phyloP scores from a whole-genome alignment of 768 basidiomycete species.

The Agaricus sinodeliciosus region DNA sequence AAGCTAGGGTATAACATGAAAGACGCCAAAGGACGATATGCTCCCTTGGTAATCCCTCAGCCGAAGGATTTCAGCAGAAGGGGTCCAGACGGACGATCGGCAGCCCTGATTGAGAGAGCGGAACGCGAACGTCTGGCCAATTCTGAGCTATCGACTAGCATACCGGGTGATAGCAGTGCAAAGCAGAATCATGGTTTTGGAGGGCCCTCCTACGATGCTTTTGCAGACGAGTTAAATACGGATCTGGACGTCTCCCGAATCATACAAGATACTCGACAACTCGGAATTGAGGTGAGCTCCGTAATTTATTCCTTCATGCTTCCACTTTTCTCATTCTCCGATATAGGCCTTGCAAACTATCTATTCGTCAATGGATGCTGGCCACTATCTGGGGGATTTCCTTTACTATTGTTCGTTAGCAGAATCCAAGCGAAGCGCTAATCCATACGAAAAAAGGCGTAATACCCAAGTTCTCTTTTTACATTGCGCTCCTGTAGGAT shows the following conservation, averaged over 20 bases:
- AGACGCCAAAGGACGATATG: slow-evolving; percentile 52
- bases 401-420: slow-evolving; percentile 73
- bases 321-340: slow-evolving; percentile 2
- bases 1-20: slow-evolving; percentile 66
- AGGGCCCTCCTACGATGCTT: slow-evolving; percentile 43
- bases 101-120: slow-evolving; percentile 20
- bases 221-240: slow-evolving; percentile 51
- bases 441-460: slow-evolving; percentile 7
- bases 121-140: slow-evolving; percentile 14
- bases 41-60: slow-evolving; percentile 38
- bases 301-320: neutral
- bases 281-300: slow-evolving; percentile 39
- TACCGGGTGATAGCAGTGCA: slow-evolving; percentile 5
- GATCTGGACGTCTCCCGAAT: slow-evolving; percentile 54
- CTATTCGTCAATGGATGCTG: slow-evolving; percentile 69
- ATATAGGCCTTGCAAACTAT: slow-evolving; percentile 40
- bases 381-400: slow-evolving; percentile 73
- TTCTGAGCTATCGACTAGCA: slow-evolving; percentile 6
- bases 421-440: slow-evolving; percentile 47
- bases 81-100: slow-evolving; percentile 21
- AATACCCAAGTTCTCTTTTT: slow-evolving; percentile 51
- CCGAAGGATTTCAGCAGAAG: slow-evolving; percentile 36
- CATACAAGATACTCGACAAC: slow-evolving; percentile 46
- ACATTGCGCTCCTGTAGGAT: slow-evolving; percentile 64
- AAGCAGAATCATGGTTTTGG: slow-evolving; percentile 9